Evolutionary conservation across 2,329 filamentous ascomycete genomes (phyloP), one percentile per base, ranked within the genome.

Genomic region (Colletotrichum sp.): DNA sequence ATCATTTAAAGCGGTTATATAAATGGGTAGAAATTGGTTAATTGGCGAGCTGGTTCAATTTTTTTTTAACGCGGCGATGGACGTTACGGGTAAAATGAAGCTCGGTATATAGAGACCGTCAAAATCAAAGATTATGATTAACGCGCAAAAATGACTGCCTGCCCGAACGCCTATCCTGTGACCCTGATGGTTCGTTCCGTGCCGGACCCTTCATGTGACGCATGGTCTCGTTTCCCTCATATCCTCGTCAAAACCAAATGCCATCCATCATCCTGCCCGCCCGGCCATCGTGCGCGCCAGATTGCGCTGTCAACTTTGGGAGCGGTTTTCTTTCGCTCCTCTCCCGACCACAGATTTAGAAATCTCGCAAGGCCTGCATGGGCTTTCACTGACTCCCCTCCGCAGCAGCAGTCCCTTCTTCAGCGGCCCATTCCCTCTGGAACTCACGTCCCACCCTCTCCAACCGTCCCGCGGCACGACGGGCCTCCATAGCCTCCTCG

Each of bases 1-100:
- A 91, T 99, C 82, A 95, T 98, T 87, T 99, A 97, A 90, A 79
- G 52, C 55, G 66, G 52, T 49, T 63, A 59, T 63, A 72, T 65
- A 52, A 67, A 76, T 65, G 70, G 65, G 65, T 76, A 74, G 65
- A 76, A 69, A 59, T 60, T 76, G 70, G 71, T 76, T 76, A 69
- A 76, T 74, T 73, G 74, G 74, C 70, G 64, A 52, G 44, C 69
- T 69, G 64, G 44, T 68, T 75, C 63, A 18, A 5, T 36, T 67
- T 12, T 66, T 77, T 77, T 73, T 73, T 77, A 44, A 74, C 62
- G 76, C 72, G 60, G 55, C 32, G 76, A 76, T 72, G 76, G 75
- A 76, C 72, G 68, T 71, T 75, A 71, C 49, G 72, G 69, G 60
- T 66, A 72, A 77, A 76, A 77, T 77, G 74, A 77, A 52, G 36